These are phyloP conservation scores for Phaeolepiota aurea DNA, from an alignment of 768 basidiomycete genomes.

Conservation along the genomic window DNA sequence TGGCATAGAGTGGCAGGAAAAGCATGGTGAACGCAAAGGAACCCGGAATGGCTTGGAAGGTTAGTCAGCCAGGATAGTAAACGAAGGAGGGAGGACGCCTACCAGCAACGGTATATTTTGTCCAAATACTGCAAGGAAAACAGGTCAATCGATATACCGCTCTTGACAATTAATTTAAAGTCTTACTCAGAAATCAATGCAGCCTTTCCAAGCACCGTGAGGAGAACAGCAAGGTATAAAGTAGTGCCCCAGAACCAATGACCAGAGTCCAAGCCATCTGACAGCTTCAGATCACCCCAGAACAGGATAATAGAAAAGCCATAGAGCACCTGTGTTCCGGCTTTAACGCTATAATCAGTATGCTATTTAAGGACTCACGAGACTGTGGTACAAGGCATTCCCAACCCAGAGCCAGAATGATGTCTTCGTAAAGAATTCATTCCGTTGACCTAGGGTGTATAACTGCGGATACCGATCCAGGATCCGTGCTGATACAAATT, in stretches of 20 bases:
- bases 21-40: conserved; percentile 97
- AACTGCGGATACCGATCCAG: conserved; percentile 96
- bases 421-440: conserved; percentile 86
- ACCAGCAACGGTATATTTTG: conserved; percentile 96
- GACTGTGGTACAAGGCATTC: conserved; percentile 85
- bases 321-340: conserved; percentile 59
- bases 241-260: conserved; percentile 99
- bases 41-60: conserved; percentile 77
- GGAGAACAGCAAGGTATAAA: conserved; percentile 85
- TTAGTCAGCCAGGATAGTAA: conserved; percentile 7
- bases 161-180: neutral
- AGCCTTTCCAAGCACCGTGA: conserved; percentile 96
- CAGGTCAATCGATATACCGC: conserved; percentile 2
- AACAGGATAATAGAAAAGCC: conserved; percentile 85
- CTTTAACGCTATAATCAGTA: conserved; percentile 1
- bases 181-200: conserved; percentile 95
- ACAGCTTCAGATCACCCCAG: conserved; percentile 85
- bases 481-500: conserved; percentile 95
- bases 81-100: conserved; percentile 12
- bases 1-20: conserved; percentile 85
- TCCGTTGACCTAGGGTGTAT: conserved; percentile 90
- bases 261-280: conserved; percentile 76
- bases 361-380: conserved; percentile 44
- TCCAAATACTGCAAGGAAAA: conserved; percentile 73
- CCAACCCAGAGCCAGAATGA: conserved; percentile 90